Evolutionary conservation across 208 protist genomes (phyloP).

Genomic region (Wallacemonas rigidus): DNA sequence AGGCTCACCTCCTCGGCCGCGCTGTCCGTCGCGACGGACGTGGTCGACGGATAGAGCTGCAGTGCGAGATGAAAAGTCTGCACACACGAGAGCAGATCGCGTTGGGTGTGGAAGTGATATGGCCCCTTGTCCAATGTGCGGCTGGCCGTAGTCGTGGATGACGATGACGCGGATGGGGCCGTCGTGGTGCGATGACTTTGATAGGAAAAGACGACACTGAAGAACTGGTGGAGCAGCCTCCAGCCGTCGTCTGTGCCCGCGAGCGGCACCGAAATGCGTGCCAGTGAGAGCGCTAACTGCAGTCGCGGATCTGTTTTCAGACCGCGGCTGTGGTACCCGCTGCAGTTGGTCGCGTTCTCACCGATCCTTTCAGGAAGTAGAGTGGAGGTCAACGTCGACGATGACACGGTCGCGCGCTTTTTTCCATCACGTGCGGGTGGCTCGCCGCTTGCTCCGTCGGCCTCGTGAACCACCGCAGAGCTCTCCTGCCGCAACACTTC

Average conservation of each 20-base stretch:
- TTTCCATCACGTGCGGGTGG: neutral
- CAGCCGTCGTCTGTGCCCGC: conserved; percentile 57
- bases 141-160: neutral
- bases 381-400: neutral
- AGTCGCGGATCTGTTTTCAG: neutral
- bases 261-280: conserved; percentile 30
- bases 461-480: too few relatives aligned
- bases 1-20: neutral
- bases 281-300: conserved; percentile 13
- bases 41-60: conserved; percentile 27
- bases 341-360: neutral
- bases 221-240: conserved; percentile 57
- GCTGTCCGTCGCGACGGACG: conserved; percentile 4
- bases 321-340: neutral
- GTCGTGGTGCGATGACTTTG: neutral
- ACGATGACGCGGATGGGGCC: neutral
- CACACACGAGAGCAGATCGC: conserved; percentile 9
- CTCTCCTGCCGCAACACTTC: conserved; percentile 37
- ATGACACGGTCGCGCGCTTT: neutral
- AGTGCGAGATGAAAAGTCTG: conserved; percentile 20
- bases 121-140: neutral
- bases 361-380: neutral
- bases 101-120: conserved; percentile 3
- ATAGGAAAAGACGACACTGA: conserved; percentile 36
- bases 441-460: too few relatives aligned